phyloP scores from a whole-genome alignment of 345 rosid species.

The Iberis pinnata region DNA sequence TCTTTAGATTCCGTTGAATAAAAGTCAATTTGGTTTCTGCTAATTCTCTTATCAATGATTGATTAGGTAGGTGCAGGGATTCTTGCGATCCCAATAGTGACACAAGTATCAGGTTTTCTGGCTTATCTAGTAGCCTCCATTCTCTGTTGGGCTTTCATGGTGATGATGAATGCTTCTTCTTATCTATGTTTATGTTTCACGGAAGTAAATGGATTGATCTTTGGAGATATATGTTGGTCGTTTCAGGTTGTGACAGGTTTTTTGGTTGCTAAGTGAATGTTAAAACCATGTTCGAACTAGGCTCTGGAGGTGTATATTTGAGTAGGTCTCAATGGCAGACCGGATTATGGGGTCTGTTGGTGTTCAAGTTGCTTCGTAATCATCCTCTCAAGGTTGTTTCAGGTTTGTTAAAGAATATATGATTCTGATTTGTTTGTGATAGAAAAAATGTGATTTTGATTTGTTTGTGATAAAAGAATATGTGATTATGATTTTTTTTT shows the following conservation, averaged over 20 bases:
- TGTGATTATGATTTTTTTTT: too few species aligned
- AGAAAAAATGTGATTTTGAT: too few species aligned
- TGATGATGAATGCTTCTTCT: conserved; percentile 20
- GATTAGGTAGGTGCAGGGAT: conserved; percentile 88
- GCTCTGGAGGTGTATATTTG: conserved; percentile 67
- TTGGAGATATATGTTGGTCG: not conserved
- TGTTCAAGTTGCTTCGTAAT: conserved; percentile 85
- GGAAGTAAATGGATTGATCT: not conserved
- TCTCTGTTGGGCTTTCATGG: conserved; percentile 82
- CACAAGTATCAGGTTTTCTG: conserved; percentile 79
- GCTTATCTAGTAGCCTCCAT: conserved; percentile 72
- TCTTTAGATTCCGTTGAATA: not conserved
- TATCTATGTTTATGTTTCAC: not conserved
- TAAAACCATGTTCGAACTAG: conserved; percentile 83
- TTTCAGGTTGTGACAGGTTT: conserved; percentile 78
- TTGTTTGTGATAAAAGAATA: too few species aligned
- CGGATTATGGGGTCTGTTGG: conserved; percentile 76
- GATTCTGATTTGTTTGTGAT: too few species aligned
- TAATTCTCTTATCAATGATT: not conserved
- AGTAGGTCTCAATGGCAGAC: conserved; percentile 88
- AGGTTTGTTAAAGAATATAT: too few species aligned
- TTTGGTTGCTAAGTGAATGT: conserved; percentile 84
- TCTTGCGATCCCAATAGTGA: conserved; percentile 86
- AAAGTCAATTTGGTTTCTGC: too few species aligned
- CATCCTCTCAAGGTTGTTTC: conserved; percentile 14